Base-by-base conservation (phyloP, 2,329 filamentous ascomycete species). In the Dactylellina parvicollis region DNA sequence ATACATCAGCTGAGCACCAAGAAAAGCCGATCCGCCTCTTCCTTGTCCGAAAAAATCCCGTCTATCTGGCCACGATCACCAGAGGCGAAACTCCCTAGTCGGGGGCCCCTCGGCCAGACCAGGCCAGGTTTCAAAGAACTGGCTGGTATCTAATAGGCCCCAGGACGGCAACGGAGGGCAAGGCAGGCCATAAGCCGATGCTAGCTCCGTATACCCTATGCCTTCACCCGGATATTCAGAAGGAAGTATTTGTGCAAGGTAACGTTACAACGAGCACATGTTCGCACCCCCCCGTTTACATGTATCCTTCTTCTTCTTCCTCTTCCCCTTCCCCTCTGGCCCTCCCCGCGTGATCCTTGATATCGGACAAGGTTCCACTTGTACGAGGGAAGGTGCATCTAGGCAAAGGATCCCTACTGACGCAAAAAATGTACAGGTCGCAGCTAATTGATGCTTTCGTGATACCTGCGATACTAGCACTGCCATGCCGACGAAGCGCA, bases 201-300 rank as follows among this genome's bases (percentile, higher is more conserved):
- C 67, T 72, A 64, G 69, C 50, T 50, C 47, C 60, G 54, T 59
- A 73, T 66, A 61, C 66, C 49, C 46, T 66, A 59, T 73, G 69
- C 32, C 32, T 54, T 73, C 69, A 66, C 69, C 69, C 69, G 69
- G 69, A 73, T 73, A 66, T 73, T 66, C 69, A 73, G 60, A 73
- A 73, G 60, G 60, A 56, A 66, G 69, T 50, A 61, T 55, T 47
- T 44, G 60, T 66, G 69, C 54, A 60, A 73, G 69, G 69, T 73
- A 73, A 73, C 69, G 69, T 73, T 73, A 73, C 69, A 73, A 60
- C 60, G 47, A 66, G 49, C 69, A 73, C 69, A 73, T 73, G 69
- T 59, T 64, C 59, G 14, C 66, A 62, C 52, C 57, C 50, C 49
- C 49, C 22, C 10, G n/a, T n/a, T 42, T 22, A 24, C 20, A 22